Evolutionary conservation across 2,329 filamentous ascomycete genomes (phyloP).

Genomic region (Aspergillus spinulosporus): DNA sequence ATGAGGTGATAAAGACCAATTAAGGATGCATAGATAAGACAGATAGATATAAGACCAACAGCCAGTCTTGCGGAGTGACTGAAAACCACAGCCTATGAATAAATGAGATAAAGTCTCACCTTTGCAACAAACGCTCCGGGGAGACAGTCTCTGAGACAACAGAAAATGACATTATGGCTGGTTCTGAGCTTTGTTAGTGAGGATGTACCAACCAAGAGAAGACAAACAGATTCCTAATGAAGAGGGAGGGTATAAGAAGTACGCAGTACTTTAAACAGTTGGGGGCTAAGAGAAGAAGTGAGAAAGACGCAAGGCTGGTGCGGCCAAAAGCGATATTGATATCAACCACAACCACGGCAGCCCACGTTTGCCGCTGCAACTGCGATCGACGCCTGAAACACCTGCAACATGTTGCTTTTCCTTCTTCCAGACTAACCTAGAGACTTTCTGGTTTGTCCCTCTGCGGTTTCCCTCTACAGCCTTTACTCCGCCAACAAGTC

Average conservation of each 20-base stretch:
- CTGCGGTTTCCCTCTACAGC: not conserved
- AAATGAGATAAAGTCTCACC: conserved; percentile 48
- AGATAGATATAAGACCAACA: not conserved
- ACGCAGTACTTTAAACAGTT: not conserved
- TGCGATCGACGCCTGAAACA: conserved; percentile 14
- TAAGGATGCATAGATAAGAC: not conserved
- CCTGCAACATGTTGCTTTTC: conserved; percentile 4
- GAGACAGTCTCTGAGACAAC: conserved; percentile 62
- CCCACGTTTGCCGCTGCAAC: conserved; percentile 17
- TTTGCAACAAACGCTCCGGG: conserved; percentile 62
- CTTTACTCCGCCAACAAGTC: not conserved
- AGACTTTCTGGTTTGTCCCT: not conserved
- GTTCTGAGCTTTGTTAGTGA: conserved; percentile 8
- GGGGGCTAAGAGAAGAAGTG: not conserved
- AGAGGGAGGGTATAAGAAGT: not conserved
- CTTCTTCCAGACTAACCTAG: not conserved
- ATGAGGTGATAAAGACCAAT: not conserved
- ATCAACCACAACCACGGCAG: not conserved
- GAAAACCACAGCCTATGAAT: not conserved
- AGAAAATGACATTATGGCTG: conserved; percentile 34
- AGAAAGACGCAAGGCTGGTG: not conserved
- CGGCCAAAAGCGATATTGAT: conserved; percentile 4
- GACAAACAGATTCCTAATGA: not conserved
- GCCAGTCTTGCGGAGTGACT: not conserved
- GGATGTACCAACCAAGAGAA: not conserved